These are phyloP conservation scores for Saccharomyces pastorianus DNA, from an alignment of 1,139 yeast species.

Conservation along the genomic window DNA sequence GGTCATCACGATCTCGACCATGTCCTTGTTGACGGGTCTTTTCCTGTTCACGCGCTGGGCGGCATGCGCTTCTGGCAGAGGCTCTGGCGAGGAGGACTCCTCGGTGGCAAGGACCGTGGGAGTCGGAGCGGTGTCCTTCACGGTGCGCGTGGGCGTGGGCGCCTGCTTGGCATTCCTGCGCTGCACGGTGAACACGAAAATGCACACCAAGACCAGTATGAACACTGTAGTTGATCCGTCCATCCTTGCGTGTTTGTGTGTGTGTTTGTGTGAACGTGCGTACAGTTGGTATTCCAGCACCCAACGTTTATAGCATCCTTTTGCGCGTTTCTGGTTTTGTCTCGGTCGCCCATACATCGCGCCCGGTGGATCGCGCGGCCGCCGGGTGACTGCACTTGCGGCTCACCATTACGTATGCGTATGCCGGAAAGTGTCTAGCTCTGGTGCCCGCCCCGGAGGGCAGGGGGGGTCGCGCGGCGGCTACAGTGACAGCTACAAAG, in stretches of 20 bases:
- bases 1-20: constrained; percentile 81
- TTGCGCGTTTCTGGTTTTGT: background rate
- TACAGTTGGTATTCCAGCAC: background rate
- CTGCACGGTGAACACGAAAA: background rate
- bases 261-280: background rate
- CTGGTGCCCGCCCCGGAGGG: too few species aligned
- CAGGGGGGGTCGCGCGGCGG: background rate
- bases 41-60: constrained; percentile 23
- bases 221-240: background rate
- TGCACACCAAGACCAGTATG: background rate
- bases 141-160: constrained; percentile 5
- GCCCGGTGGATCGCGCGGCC: too few species aligned
- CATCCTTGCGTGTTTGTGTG: background rate
- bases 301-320: background rate
- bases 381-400: background rate
- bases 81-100: background rate
- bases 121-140: background rate
- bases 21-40: constrained; percentile 62
- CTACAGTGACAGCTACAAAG: background rate
- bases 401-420: background rate
- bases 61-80: background rate
- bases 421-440: background rate
- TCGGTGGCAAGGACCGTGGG: background rate
- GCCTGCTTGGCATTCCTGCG: background rate
- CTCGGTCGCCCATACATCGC: background rate